Base-by-base conservation (phyloP, 2,329 filamentous ascomycete species). In the Elsinoe arachidis region DNA sequence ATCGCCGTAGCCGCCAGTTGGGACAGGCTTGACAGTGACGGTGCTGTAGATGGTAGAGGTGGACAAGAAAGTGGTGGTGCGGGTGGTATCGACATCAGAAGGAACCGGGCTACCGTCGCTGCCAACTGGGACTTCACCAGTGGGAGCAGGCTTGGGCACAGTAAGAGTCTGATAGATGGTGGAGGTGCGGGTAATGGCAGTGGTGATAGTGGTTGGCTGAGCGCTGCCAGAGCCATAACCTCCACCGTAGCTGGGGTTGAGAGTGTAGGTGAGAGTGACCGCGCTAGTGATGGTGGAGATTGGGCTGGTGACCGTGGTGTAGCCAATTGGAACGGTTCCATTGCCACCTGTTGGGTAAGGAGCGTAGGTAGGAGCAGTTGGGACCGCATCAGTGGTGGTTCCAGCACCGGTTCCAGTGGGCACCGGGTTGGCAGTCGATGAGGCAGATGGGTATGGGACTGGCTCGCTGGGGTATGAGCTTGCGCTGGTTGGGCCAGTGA, bases 31-130 rank as follows among this genome's bases (percentile, higher is more conserved):
- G 59, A 70, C 67, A 21, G 68, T 70, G 62, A 70, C 61, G 61
- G 61, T 63, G 63, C 65, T 67, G 59, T 66, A 69, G 34, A 66
- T 59, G 52, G 67, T 70, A 10, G 68, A 69, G 59, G 68, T 70
- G 15, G 62, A 63, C 47, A 62, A 55, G 58, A 66, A 55, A 19
- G 57, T 64, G 10, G 64, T 67, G 58, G 58, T 61, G 39, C 54
- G 55, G 57, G 63, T 63, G 51, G 55, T 61, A 26, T 56, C 57
- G 34, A 49, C 37, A 30, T 37, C 23, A 47, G 57, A 21, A 15
- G 56, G 43, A 12, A 19, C 23, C 33, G 39, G 56, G 49, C 17
- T 43, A 37, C 52, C 39, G 26, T 30, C 54, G 37, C 30, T 47
- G 34, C 52, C 59, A 30, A 55, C 52, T 26, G 59, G 30, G 46